phyloP scores from a whole-genome alignment of 257 asterid species.

The Rhazya stricta region DNA sequence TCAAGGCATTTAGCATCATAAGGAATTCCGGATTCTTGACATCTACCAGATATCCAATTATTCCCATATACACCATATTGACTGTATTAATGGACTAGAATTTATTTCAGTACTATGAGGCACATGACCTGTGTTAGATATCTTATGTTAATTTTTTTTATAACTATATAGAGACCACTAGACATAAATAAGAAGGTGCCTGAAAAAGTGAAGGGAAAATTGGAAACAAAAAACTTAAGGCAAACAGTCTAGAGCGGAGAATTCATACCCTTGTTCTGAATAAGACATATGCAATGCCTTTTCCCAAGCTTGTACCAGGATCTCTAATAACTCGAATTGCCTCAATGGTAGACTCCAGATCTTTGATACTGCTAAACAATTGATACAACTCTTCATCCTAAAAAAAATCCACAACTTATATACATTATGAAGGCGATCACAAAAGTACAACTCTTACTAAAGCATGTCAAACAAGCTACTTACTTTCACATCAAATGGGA shows the following conservation, averaged over 20 bases:
- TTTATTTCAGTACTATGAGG: background rate
- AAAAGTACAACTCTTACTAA: background rate
- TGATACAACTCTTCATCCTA: slow-evolving; percentile 92
- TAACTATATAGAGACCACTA: background rate
- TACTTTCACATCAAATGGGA: slow-evolving; percentile 93
- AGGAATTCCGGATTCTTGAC: no score
- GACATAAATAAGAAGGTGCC: background rate
- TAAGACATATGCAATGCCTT: slow-evolving; percentile 88
- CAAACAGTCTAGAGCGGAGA: background rate
- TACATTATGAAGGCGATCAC: slow-evolving; percentile 13
- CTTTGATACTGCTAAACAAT: slow-evolving; percentile 59
- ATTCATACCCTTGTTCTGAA: slow-evolving; percentile 79
- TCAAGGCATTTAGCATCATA: background rate
- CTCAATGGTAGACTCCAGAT: slow-evolving; percentile 67
- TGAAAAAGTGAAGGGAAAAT: background rate
- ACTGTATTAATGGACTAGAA: background rate
- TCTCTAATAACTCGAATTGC: slow-evolving; percentile 90
- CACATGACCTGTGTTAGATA: background rate
- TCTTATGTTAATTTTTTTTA: background rate
- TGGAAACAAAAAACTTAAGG: background rate
- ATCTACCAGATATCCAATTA: background rate
- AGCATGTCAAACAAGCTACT: slow-evolving; percentile 14
- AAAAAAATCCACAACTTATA: slow-evolving; percentile 11
- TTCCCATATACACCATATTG: background rate
- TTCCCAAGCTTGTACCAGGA: slow-evolving; percentile 85